Base-by-base conservation (phyloP, 106 monocot genomes). In the Acorus gramineus region DNA sequence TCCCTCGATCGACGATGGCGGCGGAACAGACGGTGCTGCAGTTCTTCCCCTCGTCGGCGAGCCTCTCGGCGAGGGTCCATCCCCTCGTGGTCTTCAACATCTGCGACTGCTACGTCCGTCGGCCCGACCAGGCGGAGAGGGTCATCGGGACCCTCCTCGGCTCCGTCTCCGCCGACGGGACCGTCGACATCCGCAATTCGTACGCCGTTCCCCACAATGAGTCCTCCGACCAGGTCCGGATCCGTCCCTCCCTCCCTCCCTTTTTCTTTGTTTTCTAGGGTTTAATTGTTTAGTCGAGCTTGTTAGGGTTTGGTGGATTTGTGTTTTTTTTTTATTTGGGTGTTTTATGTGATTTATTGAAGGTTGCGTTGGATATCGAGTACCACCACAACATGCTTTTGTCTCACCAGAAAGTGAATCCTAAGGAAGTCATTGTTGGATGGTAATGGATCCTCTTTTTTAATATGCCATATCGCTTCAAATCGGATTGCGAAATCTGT, bases 371-470 rank as follows among this genome's bases (percentile, higher is more conserved):
- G 73, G 88, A 89, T 71, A 76, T 89, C 28, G 84, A 84, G 10
- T 89, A 89, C 70, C 88, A 89, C 63, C 88, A 79, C 52, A 89
- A 76, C 74, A 89, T 89, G 84, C 67, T 69, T 44, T 14, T 56
- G 0, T 89, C 88, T 4, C 88, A 89, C 52, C 84, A 84, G 10
- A 89, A 89, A 61, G 84, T 89, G 52, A 81, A 89, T 44, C 79
- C 84, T 4, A 89, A 81, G 78, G 84, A 89, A 84, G 81, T 84
- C 47, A 81, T 84, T 61, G 84, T 89, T 59, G 84, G 88, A 84
- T 89, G 88, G 88, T 89, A 70, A 66, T 44, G 4, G 8, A 44
- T 45, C 42, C 43, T 45, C 8, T 49, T 63, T 50, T 63, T 47
- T 63, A 14, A 63, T 6, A 45, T 4, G 3, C 61, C 14, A 45